phyloP scores from a whole-genome alignment of 495 filamentous ascomycete species.

The Extremus antarcticus region DNA sequence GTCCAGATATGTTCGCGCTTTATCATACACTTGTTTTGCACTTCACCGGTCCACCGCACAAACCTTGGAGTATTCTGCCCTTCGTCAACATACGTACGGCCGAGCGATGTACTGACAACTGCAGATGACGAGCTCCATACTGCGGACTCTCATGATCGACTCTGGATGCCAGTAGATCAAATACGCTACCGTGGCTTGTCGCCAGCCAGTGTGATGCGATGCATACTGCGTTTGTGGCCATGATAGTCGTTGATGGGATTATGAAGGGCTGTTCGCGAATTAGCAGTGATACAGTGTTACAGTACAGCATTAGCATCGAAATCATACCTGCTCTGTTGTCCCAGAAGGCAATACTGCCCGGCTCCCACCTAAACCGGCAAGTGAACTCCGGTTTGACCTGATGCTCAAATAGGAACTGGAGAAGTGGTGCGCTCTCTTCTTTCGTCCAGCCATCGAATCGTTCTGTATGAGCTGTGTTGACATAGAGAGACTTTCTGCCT shows the following conservation, averaged over 20 bases:
- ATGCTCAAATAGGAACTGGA: constrained; percentile 5
- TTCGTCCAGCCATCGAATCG: constrained; percentile 15
- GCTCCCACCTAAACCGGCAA: constrained; percentile 27
- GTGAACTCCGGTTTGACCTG: constrained; percentile 18
- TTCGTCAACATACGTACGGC: too few species aligned
- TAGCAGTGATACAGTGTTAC: constrained; percentile 26
- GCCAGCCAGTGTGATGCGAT: constrained; percentile 10
- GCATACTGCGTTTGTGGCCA: constrained; percentile 8
- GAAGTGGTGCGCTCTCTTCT: constrained; percentile 8
- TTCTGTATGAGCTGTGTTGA: constrained; percentile 14
- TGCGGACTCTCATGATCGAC: too few species aligned
- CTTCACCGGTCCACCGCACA: too few species aligned
- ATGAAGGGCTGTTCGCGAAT: constrained; percentile 2
- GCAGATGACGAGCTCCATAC: too few species aligned
- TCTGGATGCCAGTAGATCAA: too few species aligned
- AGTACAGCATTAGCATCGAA: constrained; percentile 2
- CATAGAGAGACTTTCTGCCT: constrained; percentile 34
- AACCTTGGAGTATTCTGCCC: too few species aligned
- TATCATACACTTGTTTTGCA: too few species aligned
- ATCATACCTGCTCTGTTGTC: constrained; percentile 21
- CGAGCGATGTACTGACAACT: too few species aligned
- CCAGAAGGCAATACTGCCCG: constrained; percentile 27
- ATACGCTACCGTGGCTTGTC: constrained; percentile 10
- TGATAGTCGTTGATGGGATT: constrained; percentile 16
- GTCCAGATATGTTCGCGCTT: too few species aligned